These are phyloP conservation scores for Aspergillus arachidicola DNA, from an alignment of 2,329 filamentous ascomycete genomes.

Conservation along the genomic window DNA sequence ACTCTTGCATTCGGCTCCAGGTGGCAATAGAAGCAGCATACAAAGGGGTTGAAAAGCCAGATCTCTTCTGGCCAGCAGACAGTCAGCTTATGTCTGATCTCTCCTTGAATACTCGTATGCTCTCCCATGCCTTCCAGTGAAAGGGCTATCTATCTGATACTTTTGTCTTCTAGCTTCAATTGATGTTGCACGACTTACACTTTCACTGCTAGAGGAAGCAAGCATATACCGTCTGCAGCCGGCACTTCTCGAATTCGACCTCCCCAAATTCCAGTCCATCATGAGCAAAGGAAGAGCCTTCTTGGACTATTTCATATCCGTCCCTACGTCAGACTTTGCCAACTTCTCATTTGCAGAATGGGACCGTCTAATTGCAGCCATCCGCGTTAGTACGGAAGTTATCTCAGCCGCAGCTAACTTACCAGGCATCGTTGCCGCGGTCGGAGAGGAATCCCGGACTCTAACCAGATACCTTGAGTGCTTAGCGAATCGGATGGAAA, in stretches of 20 bases:
- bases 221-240: not conserved
- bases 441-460: not conserved
- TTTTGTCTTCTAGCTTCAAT: not conserved
- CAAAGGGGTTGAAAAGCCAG: not conserved
- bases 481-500: not conserved
- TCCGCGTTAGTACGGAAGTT: not conserved
- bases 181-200: not conserved
- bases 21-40: not conserved
- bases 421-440: not conserved
- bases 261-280: not conserved
- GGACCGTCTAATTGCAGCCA: not conserved
- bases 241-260: not conserved
- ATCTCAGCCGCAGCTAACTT: not conserved
- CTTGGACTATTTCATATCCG: not conserved
- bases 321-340: not conserved
- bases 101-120: not conserved
- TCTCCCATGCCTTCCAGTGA: not conserved
- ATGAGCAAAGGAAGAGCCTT: not conserved
- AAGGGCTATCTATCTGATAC: not conserved
- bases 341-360: not conserved
- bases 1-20: not conserved
- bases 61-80: not conserved
- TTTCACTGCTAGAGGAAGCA: not conserved
- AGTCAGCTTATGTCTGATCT: no score
- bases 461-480: not conserved